Percentiles rank a stretch among this genome's conserved stretches.
Evolutionary conservation across 306 rosid genomes (phyloP).

Genomic region (Arachis stenosperma): DNA sequence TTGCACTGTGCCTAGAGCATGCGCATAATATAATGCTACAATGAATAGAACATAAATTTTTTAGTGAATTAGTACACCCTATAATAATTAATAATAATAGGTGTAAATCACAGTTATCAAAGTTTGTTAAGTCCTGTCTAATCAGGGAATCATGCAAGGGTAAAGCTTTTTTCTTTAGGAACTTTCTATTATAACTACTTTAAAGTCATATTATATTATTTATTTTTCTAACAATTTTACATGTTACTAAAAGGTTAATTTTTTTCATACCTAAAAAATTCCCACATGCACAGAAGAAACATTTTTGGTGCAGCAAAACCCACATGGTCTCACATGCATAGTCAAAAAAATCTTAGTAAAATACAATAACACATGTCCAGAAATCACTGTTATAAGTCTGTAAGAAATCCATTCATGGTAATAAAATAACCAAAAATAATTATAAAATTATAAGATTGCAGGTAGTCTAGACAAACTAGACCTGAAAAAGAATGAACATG

Average conservation of each 20-base stretch:
- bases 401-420: background rate
- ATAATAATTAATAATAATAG: background rate
- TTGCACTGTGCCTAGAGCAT: conserved; percentile 59
- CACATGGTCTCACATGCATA: conserved; percentile 42
- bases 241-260: too few relatives aligned
- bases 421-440: background rate
- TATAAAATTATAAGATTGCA: conserved; percentile 8
- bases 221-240: background rate
- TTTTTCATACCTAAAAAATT: background rate
- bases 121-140: background rate
- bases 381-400: background rate
- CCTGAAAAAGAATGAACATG: conserved; percentile 41
- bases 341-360: conserved; percentile 33
- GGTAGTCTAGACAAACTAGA: conserved; percentile 25
- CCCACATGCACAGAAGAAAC: background rate
- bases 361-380: background rate
- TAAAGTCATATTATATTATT: background rate
- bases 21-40: conserved; percentile 48
- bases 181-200: background rate
- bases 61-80: too few relatives aligned
- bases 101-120: background rate
- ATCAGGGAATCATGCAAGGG: background rate
- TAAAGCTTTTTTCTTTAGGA: background rate
- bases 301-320: conserved; percentile 10
- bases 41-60: too few relatives aligned